Evolutionary conservation across 306 rosid species (phyloP).

Genomic region (Herpetospermum pedunculosum): DNA sequence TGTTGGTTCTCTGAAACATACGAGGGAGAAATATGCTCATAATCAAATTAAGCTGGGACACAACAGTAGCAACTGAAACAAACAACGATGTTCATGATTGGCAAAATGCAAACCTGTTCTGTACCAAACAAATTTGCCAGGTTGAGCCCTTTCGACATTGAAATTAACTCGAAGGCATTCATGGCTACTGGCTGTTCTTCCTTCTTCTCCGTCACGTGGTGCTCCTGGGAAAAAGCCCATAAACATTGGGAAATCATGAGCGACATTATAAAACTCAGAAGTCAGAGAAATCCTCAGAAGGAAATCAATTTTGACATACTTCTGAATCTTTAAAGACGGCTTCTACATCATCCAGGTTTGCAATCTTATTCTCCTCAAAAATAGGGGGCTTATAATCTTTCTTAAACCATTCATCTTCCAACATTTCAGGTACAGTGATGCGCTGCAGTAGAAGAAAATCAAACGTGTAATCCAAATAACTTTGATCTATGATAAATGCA

Average conservation of each 20-base stretch:
- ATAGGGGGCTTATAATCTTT: conserved; percentile 67
- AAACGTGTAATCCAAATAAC: conserved; percentile 12
- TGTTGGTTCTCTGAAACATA: background rate
- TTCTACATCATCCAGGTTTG: conserved; percentile 87
- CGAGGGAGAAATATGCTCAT: background rate
- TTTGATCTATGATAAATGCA: background rate
- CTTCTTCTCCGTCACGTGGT: conserved; percentile 85
- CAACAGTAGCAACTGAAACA: background rate
- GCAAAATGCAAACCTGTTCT: conserved; percentile 52
- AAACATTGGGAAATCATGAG: conserved; percentile 5
- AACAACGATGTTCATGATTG: background rate
- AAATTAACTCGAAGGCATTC: conserved; percentile 92
- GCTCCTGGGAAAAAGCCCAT: conserved; percentile 47
- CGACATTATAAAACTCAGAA: background rate
- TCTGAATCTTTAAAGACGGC: conserved; percentile 92
- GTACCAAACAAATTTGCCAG: conserved; percentile 79
- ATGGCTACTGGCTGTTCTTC: conserved; percentile 88
- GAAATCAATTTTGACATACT: conserved; percentile 41
- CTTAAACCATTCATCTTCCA: conserved; percentile 91
- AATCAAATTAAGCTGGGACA: background rate
- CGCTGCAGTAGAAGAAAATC: conserved; percentile 54
- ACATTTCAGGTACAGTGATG: conserved; percentile 57
- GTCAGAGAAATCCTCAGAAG: background rate
- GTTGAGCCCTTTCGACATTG: conserved; percentile 94
- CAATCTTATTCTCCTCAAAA: conserved; percentile 68